Percentiles rank a stretch among this genome's conserved stretches.
Conservation (phyloP, 306 rosid species). For the Cucumis melo region DNA sequence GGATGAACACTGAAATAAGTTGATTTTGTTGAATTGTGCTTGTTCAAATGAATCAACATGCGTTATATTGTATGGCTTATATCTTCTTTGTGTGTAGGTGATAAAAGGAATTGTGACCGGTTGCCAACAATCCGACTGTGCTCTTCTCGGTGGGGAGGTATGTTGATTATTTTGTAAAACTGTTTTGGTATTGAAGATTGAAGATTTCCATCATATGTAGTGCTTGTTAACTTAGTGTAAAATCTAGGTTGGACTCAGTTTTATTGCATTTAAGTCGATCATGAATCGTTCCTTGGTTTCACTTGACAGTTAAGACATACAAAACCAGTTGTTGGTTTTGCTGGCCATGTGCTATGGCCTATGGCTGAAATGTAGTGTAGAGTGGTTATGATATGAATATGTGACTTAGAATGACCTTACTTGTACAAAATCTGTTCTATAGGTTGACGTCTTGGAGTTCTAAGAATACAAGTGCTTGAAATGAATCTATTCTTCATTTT, state of each 20-base stretch:
- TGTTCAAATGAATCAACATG: not conserved
- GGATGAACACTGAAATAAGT: not conserved
- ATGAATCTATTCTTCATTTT: not conserved
- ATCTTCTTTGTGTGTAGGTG: constrained; percentile 31
- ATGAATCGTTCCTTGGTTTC: not conserved
- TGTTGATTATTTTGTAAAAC: not conserved
- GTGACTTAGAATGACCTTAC: no score
- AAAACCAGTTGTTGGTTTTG: not conserved
- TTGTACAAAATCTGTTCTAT: no score
- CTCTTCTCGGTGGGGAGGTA: constrained; percentile 96
- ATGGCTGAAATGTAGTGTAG: not conserved
- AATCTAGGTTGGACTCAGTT: not conserved
- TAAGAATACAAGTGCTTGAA: not conserved
- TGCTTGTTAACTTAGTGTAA: not conserved
- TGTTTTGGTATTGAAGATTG: not conserved
- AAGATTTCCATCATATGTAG: not conserved
- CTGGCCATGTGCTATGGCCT: not conserved
- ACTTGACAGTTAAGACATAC: not conserved
- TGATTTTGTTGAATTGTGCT: not conserved
- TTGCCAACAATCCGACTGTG: constrained; percentile 80
- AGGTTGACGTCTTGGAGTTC: no score
- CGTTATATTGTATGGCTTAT: not conserved
- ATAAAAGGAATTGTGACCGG: constrained; percentile 84
- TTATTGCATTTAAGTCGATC: not conserved
- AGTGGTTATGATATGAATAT: not conserved